These are phyloP conservation scores for Tulasnella sp. DNA, from an alignment of 768 basidiomycete species.

Conservation along the genomic window DNA sequence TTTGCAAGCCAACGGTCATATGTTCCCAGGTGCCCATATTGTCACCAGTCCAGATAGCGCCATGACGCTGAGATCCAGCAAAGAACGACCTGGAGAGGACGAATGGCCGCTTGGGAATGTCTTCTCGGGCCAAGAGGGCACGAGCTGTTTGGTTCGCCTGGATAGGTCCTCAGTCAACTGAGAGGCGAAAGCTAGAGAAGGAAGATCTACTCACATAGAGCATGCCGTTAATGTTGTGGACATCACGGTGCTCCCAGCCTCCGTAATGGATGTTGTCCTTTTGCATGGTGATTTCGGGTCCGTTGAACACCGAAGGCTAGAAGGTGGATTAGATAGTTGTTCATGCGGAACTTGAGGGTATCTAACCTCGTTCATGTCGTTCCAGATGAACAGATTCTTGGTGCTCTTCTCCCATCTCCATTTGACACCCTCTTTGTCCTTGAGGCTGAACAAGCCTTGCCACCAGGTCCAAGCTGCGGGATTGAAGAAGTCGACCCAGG, in stretches of 20 bases:
- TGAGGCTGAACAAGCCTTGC: constrained; percentile 72
- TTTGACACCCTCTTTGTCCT: constrained; percentile 47
- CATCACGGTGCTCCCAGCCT: constrained; percentile 96
- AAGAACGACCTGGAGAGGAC: constrained; percentile 94
- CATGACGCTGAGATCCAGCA: constrained; percentile 91
- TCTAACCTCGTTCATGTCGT: constrained; percentile 97
- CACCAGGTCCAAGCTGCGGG: constrained; percentile 88
- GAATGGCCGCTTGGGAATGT: constrained; percentile 80
- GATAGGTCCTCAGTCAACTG: neutral
- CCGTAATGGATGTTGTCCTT: constrained; percentile 78
- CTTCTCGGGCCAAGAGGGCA: constrained; percentile 71
- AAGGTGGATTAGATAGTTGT: constrained; percentile 16
- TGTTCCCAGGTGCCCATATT: constrained; percentile 98
- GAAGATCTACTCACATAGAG: constrained; percentile 47
- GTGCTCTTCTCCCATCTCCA: constrained; percentile 81
- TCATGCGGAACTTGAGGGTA: neutral
- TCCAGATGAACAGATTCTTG: constrained; percentile 88
- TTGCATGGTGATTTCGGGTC: constrained; percentile 87
- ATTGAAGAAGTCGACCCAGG: constrained; percentile 98
- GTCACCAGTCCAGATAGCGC: constrained; percentile 99
- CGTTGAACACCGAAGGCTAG: constrained; percentile 96
- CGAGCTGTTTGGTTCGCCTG: constrained; percentile 82
- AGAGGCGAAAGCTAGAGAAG: neutral
- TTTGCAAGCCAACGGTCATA: constrained; percentile 88
- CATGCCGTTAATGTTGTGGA: constrained; percentile 98